These are phyloP conservation scores for Solanum peruvianum DNA, from an alignment of 257 asterid species.

Conservation along the genomic window DNA sequence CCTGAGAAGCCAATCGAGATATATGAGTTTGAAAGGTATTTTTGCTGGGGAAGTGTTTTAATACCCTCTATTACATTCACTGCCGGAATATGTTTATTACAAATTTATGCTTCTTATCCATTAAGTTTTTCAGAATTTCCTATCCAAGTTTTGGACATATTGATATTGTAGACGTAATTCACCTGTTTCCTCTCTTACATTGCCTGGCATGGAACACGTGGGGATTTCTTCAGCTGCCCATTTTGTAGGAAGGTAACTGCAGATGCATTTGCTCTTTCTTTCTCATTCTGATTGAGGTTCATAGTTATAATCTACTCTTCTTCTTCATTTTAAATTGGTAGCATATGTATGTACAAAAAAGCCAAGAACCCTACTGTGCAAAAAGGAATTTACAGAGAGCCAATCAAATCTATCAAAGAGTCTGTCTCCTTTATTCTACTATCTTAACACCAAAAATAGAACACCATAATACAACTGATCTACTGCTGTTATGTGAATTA, in stretches of 20 bases:
- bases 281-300: not conserved
- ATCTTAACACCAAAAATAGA: not conserved
- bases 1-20: conserved; percentile 92
- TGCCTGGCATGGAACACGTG: conserved; percentile 27
- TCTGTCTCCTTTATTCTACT: not conserved
- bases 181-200: conserved; percentile 20
- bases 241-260: conserved; percentile 80
- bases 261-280: not conserved
- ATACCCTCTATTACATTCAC: not conserved
- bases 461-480: not conserved
- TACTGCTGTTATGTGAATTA: not conserved
- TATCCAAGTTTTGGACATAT: not conserved
- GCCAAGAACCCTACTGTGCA: not conserved
- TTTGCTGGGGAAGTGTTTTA: not conserved
- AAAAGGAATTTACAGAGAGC: not conserved
- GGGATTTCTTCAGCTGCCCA: conserved; percentile 72
- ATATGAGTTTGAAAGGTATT: conserved; percentile 76
- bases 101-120: not conserved
- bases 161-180: conserved; percentile 7
- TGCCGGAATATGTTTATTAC: not conserved
- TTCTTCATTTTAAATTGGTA: not conserved
- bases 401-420: not conserved
- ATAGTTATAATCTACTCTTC: not conserved
- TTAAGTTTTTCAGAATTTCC: not conserved
- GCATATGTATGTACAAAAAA: not conserved